Evolutionary conservation across 2,329 filamentous ascomycete genomes (phyloP).

Genomic region (Aspergillus pseudotamarii): DNA sequence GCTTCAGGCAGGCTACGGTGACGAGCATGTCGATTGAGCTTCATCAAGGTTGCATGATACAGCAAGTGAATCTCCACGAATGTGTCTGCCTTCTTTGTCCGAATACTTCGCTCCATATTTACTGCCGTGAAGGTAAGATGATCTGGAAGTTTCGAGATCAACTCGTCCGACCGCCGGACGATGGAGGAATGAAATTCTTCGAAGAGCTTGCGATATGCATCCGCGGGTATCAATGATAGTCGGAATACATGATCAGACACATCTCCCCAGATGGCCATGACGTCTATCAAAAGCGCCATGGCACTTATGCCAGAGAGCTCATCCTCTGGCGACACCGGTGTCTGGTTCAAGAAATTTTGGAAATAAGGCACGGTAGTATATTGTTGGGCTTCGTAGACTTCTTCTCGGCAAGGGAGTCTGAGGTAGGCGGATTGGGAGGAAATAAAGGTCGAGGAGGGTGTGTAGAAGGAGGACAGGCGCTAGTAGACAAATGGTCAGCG

Average conservation of each 20-base stretch:
- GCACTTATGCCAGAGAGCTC: conserved; percentile 48
- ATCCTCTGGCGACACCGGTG: conserved; percentile 37
- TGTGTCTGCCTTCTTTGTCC: conserved; percentile 57
- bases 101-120: conserved; percentile 61
- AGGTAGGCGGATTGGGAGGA: conserved; percentile 68
- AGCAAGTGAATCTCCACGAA: conserved; percentile 68
- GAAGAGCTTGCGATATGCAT: conserved; percentile 49
- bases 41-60: conserved; percentile 66
- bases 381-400: conserved; percentile 63
- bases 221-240: conserved; percentile 47
- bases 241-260: conserved; percentile 64
- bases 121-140: conserved; percentile 57
- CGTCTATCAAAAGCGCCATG: conserved; percentile 64
- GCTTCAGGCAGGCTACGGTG: conserved; percentile 46
- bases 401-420: conserved; percentile 64
- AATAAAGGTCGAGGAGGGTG: conserved; percentile 58
- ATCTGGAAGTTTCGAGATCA: conserved; percentile 60
- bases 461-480: conserved; percentile 64
- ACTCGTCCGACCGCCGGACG: conserved; percentile 57
- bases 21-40: conserved; percentile 64
- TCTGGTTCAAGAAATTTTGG: conserved; percentile 54
- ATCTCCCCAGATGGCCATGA: conserved; percentile 67
- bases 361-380: conserved; percentile 64
- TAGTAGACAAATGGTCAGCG: conserved; percentile 29
- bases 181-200: conserved; percentile 58